Base-by-base conservation (phyloP, 768 basidiomycete species). In the Serpula lacrymans region DNA sequence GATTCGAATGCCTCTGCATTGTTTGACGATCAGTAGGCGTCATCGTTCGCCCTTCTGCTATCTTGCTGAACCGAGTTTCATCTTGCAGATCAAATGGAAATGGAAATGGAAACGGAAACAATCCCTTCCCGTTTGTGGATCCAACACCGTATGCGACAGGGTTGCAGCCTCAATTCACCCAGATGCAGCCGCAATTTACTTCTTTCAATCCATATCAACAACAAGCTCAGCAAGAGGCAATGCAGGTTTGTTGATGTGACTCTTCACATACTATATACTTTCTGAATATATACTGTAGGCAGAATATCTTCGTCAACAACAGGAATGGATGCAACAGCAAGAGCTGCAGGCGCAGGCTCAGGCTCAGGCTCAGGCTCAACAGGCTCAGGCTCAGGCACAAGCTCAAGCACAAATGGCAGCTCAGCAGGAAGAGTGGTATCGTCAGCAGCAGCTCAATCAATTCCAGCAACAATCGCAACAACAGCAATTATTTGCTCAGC, bases 141-240 rank as follows among this genome's bases (percentile, higher is more conserved):
- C 71, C 81, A 33, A 77, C 79, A 20, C 68, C 78, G 13, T 78
- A 76, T 44, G 66, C 77, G 16, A 69, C 70, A 22, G 77, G 78
- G 8, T 64, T 82, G 20, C 78, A 80, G 45, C 77, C 71, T 5
- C 46, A 47, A 17, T 64, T 52, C 41, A 59, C 59, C 22, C 66
- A 74, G 10, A 53, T 91, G 32, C 85, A 85, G 50, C 87, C 88
- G 0, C 92, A 94, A 53, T 89, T 87, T 60, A 92, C 89, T 6
- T 82, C 88, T 1, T 97, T 91, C 74, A 98, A 98, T 61, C 89
- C 89, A 0, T 92, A 90, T 48, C 88, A 90, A 55, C 91, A 93
- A 59, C 94, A 94, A 57, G 80, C 85, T 34, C 87, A 94, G 53
- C 91, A 94, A 52, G 91, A 95, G 61, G 84, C 84, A 12, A 77